phyloP scores from a whole-genome alignment of 108 stramenopile genomes.

The Cyclotella baltica region DNA sequence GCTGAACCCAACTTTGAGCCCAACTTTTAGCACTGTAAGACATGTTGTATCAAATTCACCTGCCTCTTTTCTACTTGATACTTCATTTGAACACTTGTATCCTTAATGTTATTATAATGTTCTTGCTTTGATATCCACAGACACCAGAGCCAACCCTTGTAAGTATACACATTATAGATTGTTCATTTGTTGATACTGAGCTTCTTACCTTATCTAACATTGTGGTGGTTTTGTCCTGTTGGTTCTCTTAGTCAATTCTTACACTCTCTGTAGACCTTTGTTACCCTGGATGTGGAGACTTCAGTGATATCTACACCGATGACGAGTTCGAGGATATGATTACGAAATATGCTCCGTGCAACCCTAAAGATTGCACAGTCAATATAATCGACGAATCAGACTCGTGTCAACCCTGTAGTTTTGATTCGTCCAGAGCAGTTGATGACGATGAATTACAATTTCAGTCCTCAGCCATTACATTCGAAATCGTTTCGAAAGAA shows the following conservation, averaged over 20 bases:
- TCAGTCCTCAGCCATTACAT: constrained; percentile 1
- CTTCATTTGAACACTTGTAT: too few relatives aligned
- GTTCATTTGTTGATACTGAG: not conserved
- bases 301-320: not conserved
- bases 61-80: too few relatives aligned
- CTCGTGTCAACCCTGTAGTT: not conserved
- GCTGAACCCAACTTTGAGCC: too few relatives aligned
- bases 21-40: too few relatives aligned
- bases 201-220: too few relatives aligned
- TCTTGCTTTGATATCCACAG: too few relatives aligned
- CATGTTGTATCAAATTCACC: too few relatives aligned
- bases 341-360: constrained; percentile 10
- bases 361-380: not conserved
- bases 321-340: constrained; percentile 16
- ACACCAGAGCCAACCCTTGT: too few relatives aligned
- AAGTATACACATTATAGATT: not conserved
- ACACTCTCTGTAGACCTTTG: constrained; percentile 2
- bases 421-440: too few relatives aligned
- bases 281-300: constrained; percentile 11
- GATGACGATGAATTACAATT: not conserved
- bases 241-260: constrained; percentile 1
- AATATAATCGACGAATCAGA: not conserved
- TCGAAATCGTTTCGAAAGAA: not conserved
- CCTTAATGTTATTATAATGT: too few relatives aligned
- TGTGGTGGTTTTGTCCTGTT: too few relatives aligned